Evolutionary conservation across 371 early-diverging fungal genomes (phyloP), one percentile per base, ranked within the genome.

Genomic region (Mortierella sp.): DNA sequence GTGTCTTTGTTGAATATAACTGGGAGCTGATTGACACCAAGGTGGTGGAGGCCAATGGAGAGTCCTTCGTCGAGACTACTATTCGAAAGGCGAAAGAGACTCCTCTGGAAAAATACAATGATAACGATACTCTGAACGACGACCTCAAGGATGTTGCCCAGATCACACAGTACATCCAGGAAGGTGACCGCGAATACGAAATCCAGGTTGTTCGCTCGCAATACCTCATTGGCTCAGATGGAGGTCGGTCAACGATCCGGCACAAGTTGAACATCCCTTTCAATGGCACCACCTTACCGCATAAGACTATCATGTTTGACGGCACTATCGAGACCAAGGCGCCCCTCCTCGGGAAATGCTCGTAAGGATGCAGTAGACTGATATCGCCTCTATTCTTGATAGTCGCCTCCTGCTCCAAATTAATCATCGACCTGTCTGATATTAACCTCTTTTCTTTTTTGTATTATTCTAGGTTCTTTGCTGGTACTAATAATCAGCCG

Each of bases 161-260:
- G 14, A 51, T 70, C 47, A 28, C 59, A 29, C 18, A 29, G 19
- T 28, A 45, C 14, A 15, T 21, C 4, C 65, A 69, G 71, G 57
- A 66, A 28, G 26, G 46, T 14, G 52, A 26, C 53, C 68, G 63
- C 18, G 73, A 66, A 14, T 60, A 64, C 14, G 70, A 65, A 23
- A 21, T 43, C 4, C 59, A 81, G 48, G 57, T 52, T 3, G 65
- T 81, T 19, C 47, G 57, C 0, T 75, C 69, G 18, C 52, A 77
- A 50, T 83, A 81, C 44, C 44, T 83, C 30, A 53, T 83, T n/a
- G 83, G 72, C 5, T 74, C 75, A 7, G 82, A 83, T 63, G 83
- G 83, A 23, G 83, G 73, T 4, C 67, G 68, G 6, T 81, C 82
- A 4, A 60, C 70, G 1, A 72, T 79, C 7, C 64, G 83, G 29